A percentile compares a stretch with the other conserved stretches of the same genome.
Conservation (phyloP, 176 grass and related monocot species). For the Elaeis guineensis region DNA sequence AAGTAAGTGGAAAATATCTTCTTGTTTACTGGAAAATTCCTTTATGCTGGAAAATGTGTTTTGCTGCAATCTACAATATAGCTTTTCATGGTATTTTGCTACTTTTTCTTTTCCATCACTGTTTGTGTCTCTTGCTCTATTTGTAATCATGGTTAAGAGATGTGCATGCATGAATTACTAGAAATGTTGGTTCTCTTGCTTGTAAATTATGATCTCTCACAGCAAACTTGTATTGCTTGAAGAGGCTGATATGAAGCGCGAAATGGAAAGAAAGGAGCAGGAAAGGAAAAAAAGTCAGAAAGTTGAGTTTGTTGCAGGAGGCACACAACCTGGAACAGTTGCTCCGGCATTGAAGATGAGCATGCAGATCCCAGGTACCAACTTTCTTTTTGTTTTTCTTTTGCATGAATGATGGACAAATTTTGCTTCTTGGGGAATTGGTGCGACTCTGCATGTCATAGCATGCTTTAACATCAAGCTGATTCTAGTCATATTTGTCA, state of each 20-base stretch:
- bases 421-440: background rate
- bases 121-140: no score
- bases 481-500: background rate
- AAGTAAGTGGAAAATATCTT: no score
- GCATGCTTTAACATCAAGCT: background rate
- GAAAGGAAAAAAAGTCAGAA: slow-evolving; percentile 75
- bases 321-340: slow-evolving; percentile 37
- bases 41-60: no score
- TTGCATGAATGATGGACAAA: no score
- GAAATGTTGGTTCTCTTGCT: slow-evolving; percentile 1
- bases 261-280: slow-evolving; percentile 80
- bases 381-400: background rate
- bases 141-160: no score
- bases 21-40: no score
- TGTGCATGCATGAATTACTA: no score
- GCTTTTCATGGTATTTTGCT: no score
- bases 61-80: no score
- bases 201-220: slow-evolving; percentile 7
- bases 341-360: slow-evolving; percentile 39
- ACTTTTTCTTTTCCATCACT: no score
- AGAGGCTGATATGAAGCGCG: slow-evolving; percentile 90
- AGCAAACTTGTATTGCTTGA: slow-evolving; percentile 16
- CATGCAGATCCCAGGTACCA: slow-evolving; percentile 40
- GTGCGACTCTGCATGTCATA: background rate
- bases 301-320: slow-evolving; percentile 69